Percentiles rank a stretch among this genome's conserved stretches.
Conservation (phyloP, 768 basidiomycete genomes). For the Mycena albidolilacea region DNA sequence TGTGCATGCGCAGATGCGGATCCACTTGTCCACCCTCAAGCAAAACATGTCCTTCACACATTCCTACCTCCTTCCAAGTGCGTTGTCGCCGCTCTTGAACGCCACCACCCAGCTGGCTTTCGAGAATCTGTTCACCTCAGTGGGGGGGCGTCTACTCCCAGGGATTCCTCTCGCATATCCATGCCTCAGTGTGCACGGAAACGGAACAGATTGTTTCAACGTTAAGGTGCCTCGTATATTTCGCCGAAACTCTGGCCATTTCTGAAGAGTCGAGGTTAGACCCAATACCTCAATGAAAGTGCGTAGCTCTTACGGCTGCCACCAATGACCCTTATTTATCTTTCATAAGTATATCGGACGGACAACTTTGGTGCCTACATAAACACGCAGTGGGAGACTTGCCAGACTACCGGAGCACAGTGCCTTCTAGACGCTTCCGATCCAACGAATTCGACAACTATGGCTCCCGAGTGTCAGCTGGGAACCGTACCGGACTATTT, state of each 20-base stretch:
- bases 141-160: neutral
- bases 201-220: neutral
- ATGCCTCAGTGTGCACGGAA: neutral
- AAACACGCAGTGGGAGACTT: constrained; percentile 67
- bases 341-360: neutral
- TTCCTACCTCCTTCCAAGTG: neutral
- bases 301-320: neutral
- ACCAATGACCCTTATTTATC: neutral
- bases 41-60: neutral
- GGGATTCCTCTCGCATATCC: constrained; percentile 16
- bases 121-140: neutral
- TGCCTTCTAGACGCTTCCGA: constrained; percentile 62
- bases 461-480: constrained; percentile 46
- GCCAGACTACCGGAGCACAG: constrained; percentile 59
- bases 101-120: neutral
- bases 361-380: constrained; percentile 16
- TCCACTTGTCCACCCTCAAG: no score
- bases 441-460: constrained; percentile 42
- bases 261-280: neutral
- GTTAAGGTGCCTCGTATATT: neutral
- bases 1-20: no score
- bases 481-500: constrained; percentile 58
- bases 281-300: constrained; percentile 23
- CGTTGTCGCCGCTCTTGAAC: neutral
- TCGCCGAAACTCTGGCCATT: neutral